Percentiles rank a stretch among this genome's conserved stretches.
Evolutionary conservation across 805 yeast genomes (phyloP).

Genomic region (Schwanniomyces vanrijiae): DNA sequence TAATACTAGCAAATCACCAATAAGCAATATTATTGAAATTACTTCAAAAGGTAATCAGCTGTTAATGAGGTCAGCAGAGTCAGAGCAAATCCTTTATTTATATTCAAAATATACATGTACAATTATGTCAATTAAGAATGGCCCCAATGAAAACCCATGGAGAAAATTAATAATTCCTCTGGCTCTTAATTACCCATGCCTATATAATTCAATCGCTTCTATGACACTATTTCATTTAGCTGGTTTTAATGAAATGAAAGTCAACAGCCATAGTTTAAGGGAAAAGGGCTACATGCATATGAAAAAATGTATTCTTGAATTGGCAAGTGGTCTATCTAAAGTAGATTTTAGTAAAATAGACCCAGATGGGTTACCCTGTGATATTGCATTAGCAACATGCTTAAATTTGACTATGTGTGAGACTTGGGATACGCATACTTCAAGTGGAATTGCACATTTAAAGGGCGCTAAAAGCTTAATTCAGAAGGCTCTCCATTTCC

Average conservation of each 20-base stretch:
- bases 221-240: conserved; percentile 63
- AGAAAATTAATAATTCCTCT: conserved; percentile 55
- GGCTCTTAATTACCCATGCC: conserved; percentile 53
- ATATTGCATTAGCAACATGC: conserved; percentile 66
- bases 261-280: conserved; percentile 44
- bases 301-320: conserved; percentile 58
- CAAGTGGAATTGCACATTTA: conserved; percentile 68
- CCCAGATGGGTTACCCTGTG: conserved; percentile 46
- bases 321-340: conserved; percentile 54
- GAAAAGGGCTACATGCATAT: conserved; percentile 55
- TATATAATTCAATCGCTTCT: conserved; percentile 63
- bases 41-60: conserved; percentile 4
- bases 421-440: conserved; percentile 66
- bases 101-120: conserved; percentile 38
- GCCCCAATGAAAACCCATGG: conserved; percentile 71
- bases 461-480: conserved; percentile 67
- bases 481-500: conserved; percentile 39
- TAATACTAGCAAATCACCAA: not conserved
- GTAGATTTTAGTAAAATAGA: conserved; percentile 13
- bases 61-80: conserved; percentile 27
- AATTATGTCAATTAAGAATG: conserved; percentile 63
- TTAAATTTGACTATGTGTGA: conserved; percentile 63
- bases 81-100: conserved; percentile 34
- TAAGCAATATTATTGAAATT: not conserved
- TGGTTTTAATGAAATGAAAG: conserved; percentile 35